phyloP scores from a whole-genome alignment of 148 eudicot genomes.

The Agrostemma githago region DNA sequence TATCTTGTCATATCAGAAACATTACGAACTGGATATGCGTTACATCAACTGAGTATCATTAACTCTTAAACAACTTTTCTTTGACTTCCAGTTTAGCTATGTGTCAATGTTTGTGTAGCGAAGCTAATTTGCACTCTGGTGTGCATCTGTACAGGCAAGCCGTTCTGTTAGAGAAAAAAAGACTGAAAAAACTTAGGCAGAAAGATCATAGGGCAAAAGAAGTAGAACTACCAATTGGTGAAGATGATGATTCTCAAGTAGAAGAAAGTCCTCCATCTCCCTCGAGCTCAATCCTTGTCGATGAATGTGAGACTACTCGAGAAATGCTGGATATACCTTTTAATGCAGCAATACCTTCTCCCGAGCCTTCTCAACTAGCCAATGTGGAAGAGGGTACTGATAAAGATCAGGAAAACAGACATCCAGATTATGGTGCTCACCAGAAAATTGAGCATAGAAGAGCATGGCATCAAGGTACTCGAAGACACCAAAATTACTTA shows the following conservation, averaged over 20 bases:
- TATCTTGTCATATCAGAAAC: too few species aligned
- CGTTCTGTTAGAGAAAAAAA: conserved; percentile 50
- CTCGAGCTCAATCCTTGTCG: conserved; percentile 32
- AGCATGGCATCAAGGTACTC: conserved; percentile 26
- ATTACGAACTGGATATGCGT: too few species aligned
- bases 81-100: not conserved
- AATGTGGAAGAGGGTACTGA: conserved; percentile 25
- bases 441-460: conserved; percentile 33
- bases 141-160: conserved; percentile 50
- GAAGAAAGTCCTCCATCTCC: conserved; percentile 31
- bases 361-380: conserved; percentile 32
- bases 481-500: conserved; percentile 42
- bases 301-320: conserved; percentile 29
- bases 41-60: too few species aligned
- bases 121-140: conserved; percentile 12
- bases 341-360: conserved; percentile 19
- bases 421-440: conserved; percentile 25
- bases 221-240: conserved; percentile 40
- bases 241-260: conserved; percentile 30
- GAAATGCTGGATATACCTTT: conserved; percentile 27
- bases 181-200: conserved; percentile 67
- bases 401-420: conserved; percentile 27
- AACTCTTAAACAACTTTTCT: conserved; percentile 6
- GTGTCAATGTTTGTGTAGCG: not conserved
- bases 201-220: conserved; percentile 68